These are phyloP conservation scores for Calonectria hawksworthii DNA, from an alignment of 2,329 filamentous ascomycete species.

Conservation along the genomic window DNA sequence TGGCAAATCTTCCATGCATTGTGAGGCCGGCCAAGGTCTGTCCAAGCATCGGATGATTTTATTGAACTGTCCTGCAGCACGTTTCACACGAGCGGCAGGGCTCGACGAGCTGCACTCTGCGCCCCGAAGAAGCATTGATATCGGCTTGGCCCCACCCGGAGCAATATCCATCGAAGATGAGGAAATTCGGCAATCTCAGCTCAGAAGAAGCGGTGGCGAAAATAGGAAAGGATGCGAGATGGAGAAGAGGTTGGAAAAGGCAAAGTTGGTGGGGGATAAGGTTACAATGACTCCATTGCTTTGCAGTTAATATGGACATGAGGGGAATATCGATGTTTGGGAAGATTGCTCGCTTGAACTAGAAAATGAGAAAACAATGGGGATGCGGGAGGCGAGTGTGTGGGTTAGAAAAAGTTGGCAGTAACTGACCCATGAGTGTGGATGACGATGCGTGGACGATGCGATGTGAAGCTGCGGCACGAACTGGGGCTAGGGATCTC, in stretches of 20 bases:
- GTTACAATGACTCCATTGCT: background rate
- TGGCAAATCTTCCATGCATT: conserved; percentile 1
- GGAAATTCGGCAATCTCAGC: background rate
- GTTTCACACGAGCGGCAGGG: conserved; percentile 5
- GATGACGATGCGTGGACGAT: conserved; percentile 4
- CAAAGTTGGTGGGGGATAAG: conserved; percentile 7
- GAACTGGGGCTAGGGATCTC: background rate
- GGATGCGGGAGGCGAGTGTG: background rate
- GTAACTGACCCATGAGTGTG: conserved; percentile 15
- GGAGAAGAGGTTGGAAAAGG: background rate
- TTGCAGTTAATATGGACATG: background rate
- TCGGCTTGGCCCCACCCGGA: conserved; percentile 6
- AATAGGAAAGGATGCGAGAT: background rate
- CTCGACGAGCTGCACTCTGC: conserved; percentile 12
- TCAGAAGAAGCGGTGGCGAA: conserved; percentile 7
- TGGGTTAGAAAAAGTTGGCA: conserved; percentile 20
- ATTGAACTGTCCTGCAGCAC: conserved; percentile 13
- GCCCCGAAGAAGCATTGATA: conserved; percentile 18
- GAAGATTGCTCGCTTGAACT: conserved; percentile 4
- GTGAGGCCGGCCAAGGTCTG: background rate
- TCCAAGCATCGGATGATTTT: conserved; percentile 4
- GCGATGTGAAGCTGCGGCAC: background rate
- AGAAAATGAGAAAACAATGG: background rate
- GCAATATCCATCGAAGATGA: background rate
- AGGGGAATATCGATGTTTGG: background rate